Evolutionary conservation across 148 eudicot genomes (phyloP).

Genomic region (Fagopyrum homotropicum): DNA sequence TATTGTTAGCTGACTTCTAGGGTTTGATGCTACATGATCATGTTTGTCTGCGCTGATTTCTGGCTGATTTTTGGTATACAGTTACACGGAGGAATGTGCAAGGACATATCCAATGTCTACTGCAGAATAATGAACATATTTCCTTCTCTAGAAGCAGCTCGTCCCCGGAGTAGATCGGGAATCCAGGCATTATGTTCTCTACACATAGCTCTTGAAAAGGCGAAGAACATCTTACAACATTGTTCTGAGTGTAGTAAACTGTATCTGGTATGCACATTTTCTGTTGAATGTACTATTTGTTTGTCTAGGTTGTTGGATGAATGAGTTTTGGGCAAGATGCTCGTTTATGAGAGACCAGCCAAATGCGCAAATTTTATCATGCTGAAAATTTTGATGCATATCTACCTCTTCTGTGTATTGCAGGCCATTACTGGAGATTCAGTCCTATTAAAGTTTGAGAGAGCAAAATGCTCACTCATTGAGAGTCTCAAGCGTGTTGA

Average conservation of each 20-base stretch:
- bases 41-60: background rate
- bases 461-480: conserved; percentile 68
- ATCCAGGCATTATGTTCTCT: conserved; percentile 91
- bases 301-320: background rate
- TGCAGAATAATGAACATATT: conserved; percentile 67
- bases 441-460: conserved; percentile 82
- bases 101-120: conserved; percentile 59
- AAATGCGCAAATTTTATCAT: background rate
- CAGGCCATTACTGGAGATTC: conserved; percentile 99
- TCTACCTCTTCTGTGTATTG: conserved; percentile 7
- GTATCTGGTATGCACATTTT: conserved; percentile 61
- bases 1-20: background rate
- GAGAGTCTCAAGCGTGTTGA: conserved; percentile 81
- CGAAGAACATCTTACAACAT: conserved; percentile 80
- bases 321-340: background rate
- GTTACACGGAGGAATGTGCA: conserved; percentile 97
- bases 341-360: background rate
- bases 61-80: conserved; percentile 26
- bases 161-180: conserved; percentile 93
- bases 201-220: conserved; percentile 90
- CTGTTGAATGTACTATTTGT: background rate
- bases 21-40: background rate
- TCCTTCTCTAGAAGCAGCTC: conserved; percentile 86
- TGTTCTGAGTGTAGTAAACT: conserved; percentile 93
- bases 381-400: background rate